phyloP scores from a whole-genome alignment of 2,329 filamentous ascomycete species.

The Hawksworthiomyces lignivorus region DNA sequence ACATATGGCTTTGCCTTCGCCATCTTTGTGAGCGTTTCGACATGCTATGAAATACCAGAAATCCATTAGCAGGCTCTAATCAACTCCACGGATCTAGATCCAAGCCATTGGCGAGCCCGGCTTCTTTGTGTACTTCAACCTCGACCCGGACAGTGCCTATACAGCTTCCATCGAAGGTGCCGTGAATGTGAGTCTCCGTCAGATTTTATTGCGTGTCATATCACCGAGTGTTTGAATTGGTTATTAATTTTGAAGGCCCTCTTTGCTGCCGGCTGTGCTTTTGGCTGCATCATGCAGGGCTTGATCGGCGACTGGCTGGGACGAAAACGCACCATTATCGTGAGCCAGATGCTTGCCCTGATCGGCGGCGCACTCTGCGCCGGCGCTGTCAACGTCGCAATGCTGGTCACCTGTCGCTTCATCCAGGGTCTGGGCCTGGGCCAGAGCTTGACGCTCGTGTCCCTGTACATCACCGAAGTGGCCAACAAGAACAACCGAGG shows the following conservation, averaged over 20 bases:
- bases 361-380: slow-evolving; percentile 7
- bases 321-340: slow-evolving; percentile 1
- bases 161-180: slow-evolving; percentile 6
- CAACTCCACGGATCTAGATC: not conserved
- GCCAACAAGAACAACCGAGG: slow-evolving; percentile 10
- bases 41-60: not conserved
- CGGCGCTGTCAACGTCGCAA: slow-evolving; percentile 6
- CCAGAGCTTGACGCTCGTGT: slow-evolving; percentile 7
- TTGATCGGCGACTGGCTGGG: slow-evolving; percentile 1
- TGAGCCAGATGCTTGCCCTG: slow-evolving; percentile 3
- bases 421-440: slow-evolving; percentile 6
- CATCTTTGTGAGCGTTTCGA: slow-evolving; percentile 1
- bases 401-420: slow-evolving; percentile 6
- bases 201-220: too few relatives aligned
- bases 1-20: slow-evolving; percentile 10
- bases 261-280: not conserved
- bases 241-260: not conserved
- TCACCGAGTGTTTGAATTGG: too few relatives aligned
- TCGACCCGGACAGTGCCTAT: slow-evolving; percentile 6
- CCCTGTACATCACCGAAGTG: slow-evolving; percentile 8
- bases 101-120: slow-evolving; percentile 8
- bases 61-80: too few relatives aligned
- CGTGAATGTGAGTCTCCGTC: slow-evolving; percentile 1
- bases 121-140: slow-evolving; percentile 8
- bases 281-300: not conserved